Conservation (phyloP, 2,329 filamentous ascomycete species). For the Triangularia setosa region DNA sequence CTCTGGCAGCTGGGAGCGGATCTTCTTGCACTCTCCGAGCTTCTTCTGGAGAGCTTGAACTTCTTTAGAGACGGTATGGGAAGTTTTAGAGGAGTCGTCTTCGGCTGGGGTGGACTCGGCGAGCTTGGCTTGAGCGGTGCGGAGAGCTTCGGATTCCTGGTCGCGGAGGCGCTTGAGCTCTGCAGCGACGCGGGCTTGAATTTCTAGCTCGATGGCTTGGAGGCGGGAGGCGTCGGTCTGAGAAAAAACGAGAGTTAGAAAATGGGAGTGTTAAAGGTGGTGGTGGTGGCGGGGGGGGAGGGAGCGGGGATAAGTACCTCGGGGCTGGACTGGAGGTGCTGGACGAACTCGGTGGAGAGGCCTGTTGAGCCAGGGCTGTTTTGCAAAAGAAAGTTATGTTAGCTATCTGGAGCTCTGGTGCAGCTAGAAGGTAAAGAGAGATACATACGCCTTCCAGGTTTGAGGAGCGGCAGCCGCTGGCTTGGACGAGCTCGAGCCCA, state of each 20-base stretch:
- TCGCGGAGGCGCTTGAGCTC: constrained; percentile 79
- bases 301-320: constrained; percentile 62
- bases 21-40: constrained; percentile 59
- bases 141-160: constrained; percentile 65
- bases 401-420: background rate
- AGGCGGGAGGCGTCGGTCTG: constrained; percentile 86
- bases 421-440: background rate
- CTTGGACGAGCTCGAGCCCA: constrained; percentile 57
- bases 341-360: constrained; percentile 76
- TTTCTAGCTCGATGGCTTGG: constrained; percentile 77
- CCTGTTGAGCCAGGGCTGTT: constrained; percentile 42
- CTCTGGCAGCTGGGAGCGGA: constrained; percentile 62
- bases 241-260: background rate
- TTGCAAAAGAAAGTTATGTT: constrained; percentile 27
- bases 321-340: constrained; percentile 76
- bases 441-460: constrained; percentile 54
- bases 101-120: constrained; percentile 39
- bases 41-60: constrained; percentile 55
- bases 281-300: background rate
- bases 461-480: constrained; percentile 41
- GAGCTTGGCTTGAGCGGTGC: constrained; percentile 62
- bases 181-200: constrained; percentile 79
- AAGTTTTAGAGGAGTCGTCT: constrained; percentile 31
- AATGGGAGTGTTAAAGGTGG: background rate
- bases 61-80: constrained; percentile 55